These are phyloP conservation scores for Bryopsis sp. DNA, from an alignment of 139 green algal genomes.

Conservation along the genomic window DNA sequence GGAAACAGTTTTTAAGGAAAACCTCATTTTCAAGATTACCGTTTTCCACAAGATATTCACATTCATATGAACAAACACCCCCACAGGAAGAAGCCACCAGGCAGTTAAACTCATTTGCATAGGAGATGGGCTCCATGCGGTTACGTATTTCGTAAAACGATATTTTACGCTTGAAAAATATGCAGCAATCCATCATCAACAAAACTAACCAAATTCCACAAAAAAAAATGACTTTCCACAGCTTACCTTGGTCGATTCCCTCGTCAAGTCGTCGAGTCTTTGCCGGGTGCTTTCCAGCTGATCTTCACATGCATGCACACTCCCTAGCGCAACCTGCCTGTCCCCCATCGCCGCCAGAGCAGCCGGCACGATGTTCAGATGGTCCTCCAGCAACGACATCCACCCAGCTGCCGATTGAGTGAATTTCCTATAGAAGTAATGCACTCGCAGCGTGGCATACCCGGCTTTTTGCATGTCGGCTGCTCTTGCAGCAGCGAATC, in stretches of 20 bases:
- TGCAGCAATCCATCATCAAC: not conserved
- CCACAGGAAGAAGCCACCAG: not conserved
- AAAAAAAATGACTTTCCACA: not conserved
- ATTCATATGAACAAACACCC: not conserved
- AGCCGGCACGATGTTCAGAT: not conserved
- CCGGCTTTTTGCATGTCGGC: not conserved
- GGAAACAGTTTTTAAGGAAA: not conserved
- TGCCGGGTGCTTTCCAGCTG: not conserved
- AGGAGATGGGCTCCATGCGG: too few relatives aligned
- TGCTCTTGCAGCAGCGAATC: not conserved
- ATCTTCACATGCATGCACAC: not conserved
- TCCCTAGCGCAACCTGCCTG: not conserved
- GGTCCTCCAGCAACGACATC: not conserved
- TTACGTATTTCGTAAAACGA: too few relatives aligned
- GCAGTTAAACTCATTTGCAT: not conserved
- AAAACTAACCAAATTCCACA: not conserved
- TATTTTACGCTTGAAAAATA: too few relatives aligned
- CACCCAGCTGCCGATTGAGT: not conserved
- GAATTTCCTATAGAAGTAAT: not conserved
- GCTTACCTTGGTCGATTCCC: constrained; percentile 2
- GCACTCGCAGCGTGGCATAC: not conserved
- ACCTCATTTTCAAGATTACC: not conserved
- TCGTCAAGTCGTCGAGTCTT: not conserved
- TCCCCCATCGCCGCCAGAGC: not conserved
- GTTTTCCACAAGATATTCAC: not conserved